phyloP scores from a whole-genome alignment of 352 stramenopile genomes.

The Globisporangium spiculum region DNA sequence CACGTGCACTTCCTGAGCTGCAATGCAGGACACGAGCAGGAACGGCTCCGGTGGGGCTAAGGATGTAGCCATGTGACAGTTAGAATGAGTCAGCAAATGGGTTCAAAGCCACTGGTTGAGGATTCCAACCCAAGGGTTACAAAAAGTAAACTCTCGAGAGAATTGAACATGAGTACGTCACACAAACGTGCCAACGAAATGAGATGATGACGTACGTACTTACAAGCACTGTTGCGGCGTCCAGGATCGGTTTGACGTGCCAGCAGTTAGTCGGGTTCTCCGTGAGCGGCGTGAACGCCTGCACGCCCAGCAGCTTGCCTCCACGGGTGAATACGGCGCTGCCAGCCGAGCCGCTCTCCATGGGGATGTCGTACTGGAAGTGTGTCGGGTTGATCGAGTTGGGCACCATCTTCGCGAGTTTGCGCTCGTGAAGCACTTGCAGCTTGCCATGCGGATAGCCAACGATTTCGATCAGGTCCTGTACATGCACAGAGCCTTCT shows the following conservation, averaged over 20 bases:
- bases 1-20: slow-evolving; percentile 38
- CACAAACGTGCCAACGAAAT: background rate
- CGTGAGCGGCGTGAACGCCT: slow-evolving; percentile 37
- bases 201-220: slow-evolving; percentile 42
- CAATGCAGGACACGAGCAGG: slow-evolving; percentile 46
- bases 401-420: slow-evolving; percentile 34
- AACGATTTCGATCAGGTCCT: slow-evolving; percentile 46
- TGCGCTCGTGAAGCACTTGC: slow-evolving; percentile 41
- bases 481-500: slow-evolving; percentile 19
- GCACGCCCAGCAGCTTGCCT: slow-evolving; percentile 56
- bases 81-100: background rate
- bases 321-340: slow-evolving; percentile 54
- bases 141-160: background rate
- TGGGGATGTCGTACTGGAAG: slow-evolving; percentile 42
- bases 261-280: slow-evolving; percentile 32
- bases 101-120: background rate
- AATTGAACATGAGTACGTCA: background rate
- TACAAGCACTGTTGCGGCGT: slow-evolving; percentile 38
- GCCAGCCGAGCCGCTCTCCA: slow-evolving; percentile 37
- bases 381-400: slow-evolving; percentile 54
- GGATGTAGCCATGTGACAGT: background rate
- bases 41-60: slow-evolving; percentile 55
- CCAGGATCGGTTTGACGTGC: slow-evolving; percentile 59
- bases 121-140: background rate
- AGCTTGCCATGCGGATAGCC: slow-evolving; percentile 57